These are phyloP conservation scores for Daldinia vernicosa DNA, from an alignment of 495 filamentous ascomycete species.

Conservation along the genomic window DNA sequence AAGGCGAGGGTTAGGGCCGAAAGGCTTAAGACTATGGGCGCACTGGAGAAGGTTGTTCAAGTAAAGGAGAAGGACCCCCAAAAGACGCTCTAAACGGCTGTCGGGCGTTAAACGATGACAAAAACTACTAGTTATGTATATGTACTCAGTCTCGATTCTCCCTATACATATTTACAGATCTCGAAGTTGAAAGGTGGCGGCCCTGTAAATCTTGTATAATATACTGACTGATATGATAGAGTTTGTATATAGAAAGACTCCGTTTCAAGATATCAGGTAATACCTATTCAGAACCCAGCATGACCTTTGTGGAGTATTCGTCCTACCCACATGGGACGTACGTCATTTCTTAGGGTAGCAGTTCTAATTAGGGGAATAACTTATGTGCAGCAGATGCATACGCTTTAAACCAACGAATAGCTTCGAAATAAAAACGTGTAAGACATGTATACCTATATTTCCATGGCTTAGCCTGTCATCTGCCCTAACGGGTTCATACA, in stretches of 20 bases:
- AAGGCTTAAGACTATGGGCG: slow-evolving; percentile 33
- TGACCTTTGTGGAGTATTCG: background rate
- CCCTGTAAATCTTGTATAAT: slow-evolving; percentile 5
- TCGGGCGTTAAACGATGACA: slow-evolving; percentile 2
- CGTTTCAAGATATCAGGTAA: background rate
- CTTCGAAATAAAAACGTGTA: background rate
- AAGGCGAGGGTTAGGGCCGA: slow-evolving; percentile 41
- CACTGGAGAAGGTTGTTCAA: slow-evolving; percentile 28
- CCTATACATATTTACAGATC: slow-evolving; percentile 11
- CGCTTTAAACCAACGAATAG: slow-evolving; percentile 1
- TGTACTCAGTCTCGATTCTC: background rate
- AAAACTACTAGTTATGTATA: background rate
- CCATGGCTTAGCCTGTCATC: background rate
- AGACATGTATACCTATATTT: background rate
- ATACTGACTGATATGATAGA: background rate
- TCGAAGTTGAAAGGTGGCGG: background rate
- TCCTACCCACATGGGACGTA: slow-evolving; percentile 28
- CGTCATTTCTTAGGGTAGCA: slow-evolving; percentile 27
- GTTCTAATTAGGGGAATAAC: slow-evolving; percentile 21
- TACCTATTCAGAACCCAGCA: background rate
- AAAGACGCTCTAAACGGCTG: background rate
- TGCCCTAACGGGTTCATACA: background rate
- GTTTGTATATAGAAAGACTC: slow-evolving; percentile 9
- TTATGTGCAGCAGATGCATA: slow-evolving; percentile 18
- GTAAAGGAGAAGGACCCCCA: slow-evolving; percentile 11